Conservation (phyloP, 2,329 filamentous ascomycete genomes). For the Fusarium nurragi region DNA sequence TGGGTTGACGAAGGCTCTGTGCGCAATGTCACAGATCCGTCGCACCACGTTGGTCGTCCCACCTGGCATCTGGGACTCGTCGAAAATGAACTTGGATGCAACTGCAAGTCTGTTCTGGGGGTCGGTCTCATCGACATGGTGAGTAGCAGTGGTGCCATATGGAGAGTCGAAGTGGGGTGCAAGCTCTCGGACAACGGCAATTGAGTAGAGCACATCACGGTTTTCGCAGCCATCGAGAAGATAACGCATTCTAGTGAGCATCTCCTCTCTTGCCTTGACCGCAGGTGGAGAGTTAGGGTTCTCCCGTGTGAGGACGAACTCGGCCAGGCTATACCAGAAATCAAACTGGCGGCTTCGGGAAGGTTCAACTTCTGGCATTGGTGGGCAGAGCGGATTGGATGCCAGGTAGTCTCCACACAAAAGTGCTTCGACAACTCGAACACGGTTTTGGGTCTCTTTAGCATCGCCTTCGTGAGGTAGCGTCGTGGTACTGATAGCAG, state of each 20-base stretch:
- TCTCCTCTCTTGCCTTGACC: constrained; percentile 69
- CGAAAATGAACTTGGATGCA: constrained; percentile 74
- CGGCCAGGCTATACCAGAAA: constrained; percentile 84
- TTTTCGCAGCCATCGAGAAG: constrained; percentile 85
- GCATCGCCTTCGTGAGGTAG: constrained; percentile 67
- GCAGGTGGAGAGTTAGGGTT: constrained; percentile 57
- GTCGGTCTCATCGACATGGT: constrained; percentile 72
- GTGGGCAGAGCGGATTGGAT: constrained; percentile 64
- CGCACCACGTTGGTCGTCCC: constrained; percentile 79
- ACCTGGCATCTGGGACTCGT: constrained; percentile 69
- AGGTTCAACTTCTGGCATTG: constrained; percentile 61
- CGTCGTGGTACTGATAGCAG: constrained; percentile 44
- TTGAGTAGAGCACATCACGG: constrained; percentile 88
- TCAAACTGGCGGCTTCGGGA: constrained; percentile 71
- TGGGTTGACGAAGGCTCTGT: constrained; percentile 66
- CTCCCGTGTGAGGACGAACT: constrained; percentile 69
- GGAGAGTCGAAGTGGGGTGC: constrained; percentile 71
- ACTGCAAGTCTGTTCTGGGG: constrained; percentile 73
- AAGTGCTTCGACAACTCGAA: constrained; percentile 80
- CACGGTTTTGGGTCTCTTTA: constrained; percentile 72
- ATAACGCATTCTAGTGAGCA: constrained; percentile 71
- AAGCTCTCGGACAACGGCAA: constrained; percentile 81
- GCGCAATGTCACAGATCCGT: constrained; percentile 73
- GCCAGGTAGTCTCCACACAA: constrained; percentile 75
- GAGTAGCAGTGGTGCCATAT: constrained; percentile 64